A percentile compares a stretch with the other conserved stretches of the same genome.
Evolutionary conservation across 768 basidiomycete species (phyloP).

Genomic region (Glaciozyma antarctica): DNA sequence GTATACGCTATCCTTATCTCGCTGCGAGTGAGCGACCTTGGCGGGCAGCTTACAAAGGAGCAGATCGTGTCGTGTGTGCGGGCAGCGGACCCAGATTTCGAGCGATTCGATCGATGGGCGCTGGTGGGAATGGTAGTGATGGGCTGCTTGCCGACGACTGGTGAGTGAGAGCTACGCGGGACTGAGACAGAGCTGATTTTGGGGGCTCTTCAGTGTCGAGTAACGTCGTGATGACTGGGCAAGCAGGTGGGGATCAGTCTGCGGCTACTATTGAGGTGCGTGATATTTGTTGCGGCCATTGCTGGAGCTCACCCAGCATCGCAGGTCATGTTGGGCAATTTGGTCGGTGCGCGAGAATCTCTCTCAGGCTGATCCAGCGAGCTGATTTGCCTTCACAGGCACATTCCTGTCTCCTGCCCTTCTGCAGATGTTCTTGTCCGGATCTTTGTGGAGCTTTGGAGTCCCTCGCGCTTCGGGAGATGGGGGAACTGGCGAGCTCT

Average conservation of each 20-base stretch:
- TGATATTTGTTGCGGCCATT: too few relatives aligned
- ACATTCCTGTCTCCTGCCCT: conserved; percentile 38
- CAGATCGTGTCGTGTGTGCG: conserved; percentile 28
- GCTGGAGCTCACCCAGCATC: too few relatives aligned
- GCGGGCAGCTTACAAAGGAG: not conserved
- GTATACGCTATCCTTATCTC: conserved; percentile 8
- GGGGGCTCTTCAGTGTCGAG: conserved; percentile 20
- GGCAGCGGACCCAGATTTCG: conserved; percentile 29
- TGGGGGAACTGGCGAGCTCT: conserved; percentile 29
- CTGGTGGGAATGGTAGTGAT: conserved; percentile 37
- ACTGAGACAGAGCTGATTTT: not conserved
- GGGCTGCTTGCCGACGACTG: conserved; percentile 18
- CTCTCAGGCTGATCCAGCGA: not conserved
- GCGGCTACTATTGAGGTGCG: conserved; percentile 35
- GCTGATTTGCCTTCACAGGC: not conserved
- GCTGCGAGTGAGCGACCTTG: not conserved
- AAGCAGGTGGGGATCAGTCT: conserved; percentile 37
- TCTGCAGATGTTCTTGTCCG: conserved; percentile 25
- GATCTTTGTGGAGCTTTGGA: conserved; percentile 18
- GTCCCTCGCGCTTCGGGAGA: conserved; percentile 30
- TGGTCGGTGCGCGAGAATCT: conserved; percentile 22
- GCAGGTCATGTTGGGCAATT: conserved; percentile 35
- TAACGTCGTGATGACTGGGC: conserved; percentile 39
- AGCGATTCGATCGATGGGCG: conserved; percentile 31
- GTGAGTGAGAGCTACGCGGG: not conserved